Percentiles rank a stretch among this genome's conserved stretches.
These are phyloP conservation scores for Colletotrichum orbiculare DNA, from an alignment of 2,329 filamentous ascomycete species.

Conservation along the genomic window DNA sequence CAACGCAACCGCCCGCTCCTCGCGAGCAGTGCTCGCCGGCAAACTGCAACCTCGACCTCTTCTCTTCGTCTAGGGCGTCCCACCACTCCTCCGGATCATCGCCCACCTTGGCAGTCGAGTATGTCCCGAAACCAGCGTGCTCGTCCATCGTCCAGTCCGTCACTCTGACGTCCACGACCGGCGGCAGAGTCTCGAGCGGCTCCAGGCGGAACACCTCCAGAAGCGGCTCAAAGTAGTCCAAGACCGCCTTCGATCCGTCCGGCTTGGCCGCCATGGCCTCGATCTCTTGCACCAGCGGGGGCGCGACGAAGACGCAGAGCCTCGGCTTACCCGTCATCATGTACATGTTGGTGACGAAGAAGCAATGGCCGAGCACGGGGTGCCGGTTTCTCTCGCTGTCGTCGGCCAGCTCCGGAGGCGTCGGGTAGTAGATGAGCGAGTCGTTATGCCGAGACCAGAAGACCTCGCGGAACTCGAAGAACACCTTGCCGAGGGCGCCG, in stretches of 20 bases:
- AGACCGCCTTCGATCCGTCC: not conserved
- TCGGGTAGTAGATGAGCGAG: slow-evolving; percentile 8
- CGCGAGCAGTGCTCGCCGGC: slow-evolving; percentile 13
- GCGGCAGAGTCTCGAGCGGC: not conserved
- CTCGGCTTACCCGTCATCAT: slow-evolving; percentile 5
- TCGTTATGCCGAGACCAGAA: slow-evolving; percentile 22
- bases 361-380: not conserved
- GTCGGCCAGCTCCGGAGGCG: slow-evolving; percentile 3
- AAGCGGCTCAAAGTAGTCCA: slow-evolving; percentile 9
- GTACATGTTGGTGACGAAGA: slow-evolving; percentile 10
- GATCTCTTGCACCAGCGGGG: slow-evolving; percentile 9
- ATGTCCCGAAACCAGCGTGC: not conserved
- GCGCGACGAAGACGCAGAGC: slow-evolving; percentile 6
- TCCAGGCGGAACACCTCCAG: slow-evolving; percentile 6
- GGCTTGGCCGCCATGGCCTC: not conserved
- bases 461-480: slow-evolving; percentile 19
- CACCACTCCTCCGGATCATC: not conserved
- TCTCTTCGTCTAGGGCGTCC: slow-evolving; percentile 6
- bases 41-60: not conserved
- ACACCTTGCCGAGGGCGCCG: slow-evolving; percentile 8
- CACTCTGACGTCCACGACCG: not conserved
- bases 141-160: slow-evolving; percentile 17
- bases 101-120: slow-evolving; percentile 5
- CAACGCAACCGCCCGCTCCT: not conserved
- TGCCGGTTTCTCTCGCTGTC: slow-evolving; percentile 12